Conservation (phyloP, 768 basidiomycete genomes). For the Tulasnella sp. region DNA sequence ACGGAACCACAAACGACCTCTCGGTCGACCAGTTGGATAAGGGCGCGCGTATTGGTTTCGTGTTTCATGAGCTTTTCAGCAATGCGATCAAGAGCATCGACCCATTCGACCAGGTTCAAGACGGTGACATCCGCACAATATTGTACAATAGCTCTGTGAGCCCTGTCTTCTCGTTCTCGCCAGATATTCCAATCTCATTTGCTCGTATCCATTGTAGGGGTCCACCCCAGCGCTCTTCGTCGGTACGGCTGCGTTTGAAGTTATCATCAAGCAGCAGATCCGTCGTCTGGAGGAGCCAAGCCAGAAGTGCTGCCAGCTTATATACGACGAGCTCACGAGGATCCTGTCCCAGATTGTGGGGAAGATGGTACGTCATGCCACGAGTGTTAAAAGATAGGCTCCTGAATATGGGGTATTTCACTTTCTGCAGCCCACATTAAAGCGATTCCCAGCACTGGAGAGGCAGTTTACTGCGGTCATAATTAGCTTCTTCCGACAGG, state of each 20-base stretch:
- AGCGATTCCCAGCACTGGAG: slow-evolving; percentile 90
- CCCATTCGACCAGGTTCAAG: slow-evolving; percentile 98
- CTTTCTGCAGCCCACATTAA: slow-evolving; percentile 83
- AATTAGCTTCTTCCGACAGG: slow-evolving; percentile 89
- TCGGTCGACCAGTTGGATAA: slow-evolving; percentile 92
- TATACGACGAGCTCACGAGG: slow-evolving; percentile 95
- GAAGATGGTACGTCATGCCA: slow-evolving; percentile 84
- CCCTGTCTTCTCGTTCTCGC: not conserved
- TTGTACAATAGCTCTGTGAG: slow-evolving; percentile 88
- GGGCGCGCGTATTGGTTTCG: slow-evolving; percentile 96
- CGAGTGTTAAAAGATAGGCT: slow-evolving; percentile 18
- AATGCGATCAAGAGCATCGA: slow-evolving; percentile 93
- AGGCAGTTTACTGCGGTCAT: slow-evolving; percentile 97
- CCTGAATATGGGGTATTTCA: not conserved
- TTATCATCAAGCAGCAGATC: slow-evolving; percentile 98
- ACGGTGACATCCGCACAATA: slow-evolving; percentile 91
- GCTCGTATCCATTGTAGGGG: slow-evolving; percentile 41
- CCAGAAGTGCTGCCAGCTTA: slow-evolving; percentile 87
- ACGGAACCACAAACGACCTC: slow-evolving; percentile 93
- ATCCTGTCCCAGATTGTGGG: slow-evolving; percentile 80
- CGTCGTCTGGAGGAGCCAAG: slow-evolving; percentile 89
- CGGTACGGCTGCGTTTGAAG: slow-evolving; percentile 93
- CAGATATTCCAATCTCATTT: not conserved
- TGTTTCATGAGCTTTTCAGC: slow-evolving; percentile 97
- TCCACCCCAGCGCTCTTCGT: slow-evolving; percentile 95